Evolutionary conservation across 202 grass and related monocot genomes (phyloP), one percentile per base, ranked within the genome.

Genomic region (Eragrostis tef): DNA sequence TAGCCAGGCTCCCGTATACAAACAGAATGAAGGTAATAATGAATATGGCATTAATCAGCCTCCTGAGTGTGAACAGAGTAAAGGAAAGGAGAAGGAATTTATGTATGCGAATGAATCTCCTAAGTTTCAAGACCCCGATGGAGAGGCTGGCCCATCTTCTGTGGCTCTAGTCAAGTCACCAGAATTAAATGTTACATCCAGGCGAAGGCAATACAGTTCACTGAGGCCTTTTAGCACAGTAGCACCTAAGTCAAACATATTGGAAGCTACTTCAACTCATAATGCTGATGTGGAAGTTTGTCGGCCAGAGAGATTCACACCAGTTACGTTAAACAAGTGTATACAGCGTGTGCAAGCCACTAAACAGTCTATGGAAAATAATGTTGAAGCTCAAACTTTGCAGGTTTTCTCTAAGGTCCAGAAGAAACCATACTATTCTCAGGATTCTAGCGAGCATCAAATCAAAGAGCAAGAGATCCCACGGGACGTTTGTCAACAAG

Each of bases 211-310:
- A 77, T 58, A 82, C 42, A 88, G 56, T 87, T 94, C 92, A 81
- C 91, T 93, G 60, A 87, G 81, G 51, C 71, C 80, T 67, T 88
- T 94, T 64, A 92, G 91, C 77, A 88, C 81, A 71, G 16, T 80
- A 74, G 78, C 17, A 42, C 80, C 86, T 58, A 62, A 61, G 25
- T 78, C 84, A 62, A 60, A 74, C 66, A 59, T 80, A 75, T 70
- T 71, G 19, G 74, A 64, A 62, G 21, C 49, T 64, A 60, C 39
- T 59, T 64, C 75, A 71, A 74, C 85, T 80, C 46, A 17, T 74
- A 60, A 79, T 88, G 71, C 56, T 81, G 43, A 59, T 65, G 20
- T 80, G 21, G 34, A 46, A 19, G 73, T 63, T 90, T 75, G 67
- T 79, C 59, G 67, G 64, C 72, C 76, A 42, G 67, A 89, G 67